Evolutionary conservation across 108 stramenopile species (phyloP).

Genomic region (Cyclotella sp.): DNA sequence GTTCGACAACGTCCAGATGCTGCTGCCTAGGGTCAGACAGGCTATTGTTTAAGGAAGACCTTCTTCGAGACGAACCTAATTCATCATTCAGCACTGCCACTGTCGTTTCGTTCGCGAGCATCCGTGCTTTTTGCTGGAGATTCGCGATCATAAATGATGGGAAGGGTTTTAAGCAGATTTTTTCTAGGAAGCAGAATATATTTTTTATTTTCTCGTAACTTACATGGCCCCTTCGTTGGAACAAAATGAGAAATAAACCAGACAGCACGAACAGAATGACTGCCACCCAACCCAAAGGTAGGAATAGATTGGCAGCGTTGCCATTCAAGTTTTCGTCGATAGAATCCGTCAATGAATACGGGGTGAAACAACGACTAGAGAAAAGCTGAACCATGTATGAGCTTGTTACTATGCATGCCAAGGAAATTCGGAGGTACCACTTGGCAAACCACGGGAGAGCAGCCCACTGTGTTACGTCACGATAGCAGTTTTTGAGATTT

Average conservation of each 20-base stretch:
- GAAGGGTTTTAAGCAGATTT: not conserved
- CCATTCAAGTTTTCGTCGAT: conserved; percentile 58
- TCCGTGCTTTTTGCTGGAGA: too few relatives aligned
- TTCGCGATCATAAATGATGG: not conserved
- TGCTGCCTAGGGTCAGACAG: not conserved
- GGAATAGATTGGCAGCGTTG: conserved; percentile 51
- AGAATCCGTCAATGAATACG: conserved; percentile 55
- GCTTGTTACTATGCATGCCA: conserved; percentile 40
- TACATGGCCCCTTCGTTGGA: conserved; percentile 48
- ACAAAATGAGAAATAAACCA: conserved; percentile 36
- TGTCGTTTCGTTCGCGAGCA: too few relatives aligned
- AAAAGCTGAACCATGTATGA: conserved; percentile 67
- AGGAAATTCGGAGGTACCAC: conserved; percentile 26
- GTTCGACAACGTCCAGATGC: not conserved
- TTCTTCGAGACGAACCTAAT: too few relatives aligned
- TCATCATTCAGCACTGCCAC: too few relatives aligned
- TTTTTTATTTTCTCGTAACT: not conserved
- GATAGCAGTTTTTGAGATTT: conserved; percentile 42
- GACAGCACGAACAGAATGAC: conserved; percentile 42
- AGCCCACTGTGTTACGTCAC: conserved; percentile 50
- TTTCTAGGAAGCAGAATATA: not conserved
- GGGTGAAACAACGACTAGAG: conserved; percentile 40
- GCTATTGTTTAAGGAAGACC: too few relatives aligned
- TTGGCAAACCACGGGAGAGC: conserved; percentile 37
- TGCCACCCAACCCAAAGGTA: conserved; percentile 54